Evolutionary conservation across 805 yeast species (phyloP).

Genomic region (Zygoascus biomembranicola): DNA sequence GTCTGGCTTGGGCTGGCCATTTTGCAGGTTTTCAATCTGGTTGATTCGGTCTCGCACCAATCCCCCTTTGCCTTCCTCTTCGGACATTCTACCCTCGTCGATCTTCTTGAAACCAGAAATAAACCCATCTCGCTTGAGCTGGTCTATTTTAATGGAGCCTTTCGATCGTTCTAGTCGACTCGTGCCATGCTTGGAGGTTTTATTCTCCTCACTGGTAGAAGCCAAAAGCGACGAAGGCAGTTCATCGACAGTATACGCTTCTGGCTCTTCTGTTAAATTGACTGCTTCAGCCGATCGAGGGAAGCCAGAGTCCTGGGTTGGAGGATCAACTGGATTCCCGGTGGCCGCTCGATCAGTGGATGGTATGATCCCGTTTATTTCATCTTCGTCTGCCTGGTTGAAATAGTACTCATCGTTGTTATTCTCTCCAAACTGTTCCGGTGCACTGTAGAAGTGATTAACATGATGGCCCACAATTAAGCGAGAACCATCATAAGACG

Average conservation of each 20-base stretch:
- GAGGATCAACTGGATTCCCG: too few relatives aligned
- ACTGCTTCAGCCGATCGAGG: neutral
- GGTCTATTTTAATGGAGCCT: neutral
- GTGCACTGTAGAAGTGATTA: neutral
- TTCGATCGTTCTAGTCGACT: neutral
- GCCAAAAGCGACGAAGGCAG: neutral
- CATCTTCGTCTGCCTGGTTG: neutral
- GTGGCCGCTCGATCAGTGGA: too few relatives aligned
- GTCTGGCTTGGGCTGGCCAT: neutral
- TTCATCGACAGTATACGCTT: neutral
- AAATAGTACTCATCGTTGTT: neutral
- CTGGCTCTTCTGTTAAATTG: neutral
- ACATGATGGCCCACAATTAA: neutral
- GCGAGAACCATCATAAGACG: neutral
- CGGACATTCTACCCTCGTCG: neutral
- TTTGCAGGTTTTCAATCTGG: neutral
- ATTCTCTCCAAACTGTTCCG: neutral
- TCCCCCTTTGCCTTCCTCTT: neutral
- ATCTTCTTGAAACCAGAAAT: neutral
- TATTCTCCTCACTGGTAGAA: neutral
- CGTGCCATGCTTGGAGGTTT: neutral
- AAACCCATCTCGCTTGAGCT: neutral
- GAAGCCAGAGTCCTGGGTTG: too few relatives aligned
- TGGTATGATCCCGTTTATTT: neutral
- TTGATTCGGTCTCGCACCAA: neutral